These are phyloP conservation scores for Kwoniella dendrophila DNA, from an alignment of 768 basidiomycete genomes.

Conservation along the genomic window DNA sequence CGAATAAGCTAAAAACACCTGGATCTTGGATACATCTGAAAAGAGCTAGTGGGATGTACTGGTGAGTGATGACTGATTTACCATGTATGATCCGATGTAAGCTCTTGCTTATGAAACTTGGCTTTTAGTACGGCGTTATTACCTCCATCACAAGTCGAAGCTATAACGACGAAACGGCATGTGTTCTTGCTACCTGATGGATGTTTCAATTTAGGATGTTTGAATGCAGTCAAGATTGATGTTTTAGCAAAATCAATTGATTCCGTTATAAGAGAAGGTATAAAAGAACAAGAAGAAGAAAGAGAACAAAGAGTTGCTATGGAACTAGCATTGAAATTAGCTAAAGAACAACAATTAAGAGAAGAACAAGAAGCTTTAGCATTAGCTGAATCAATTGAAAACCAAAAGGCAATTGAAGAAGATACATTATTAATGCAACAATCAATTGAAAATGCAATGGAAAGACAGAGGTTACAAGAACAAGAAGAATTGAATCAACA, in stretches of 20 bases:
- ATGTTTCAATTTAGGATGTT: slow-evolving; percentile 52
- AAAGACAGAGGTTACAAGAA: slow-evolving; percentile 33
- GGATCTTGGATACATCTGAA: slow-evolving; percentile 95
- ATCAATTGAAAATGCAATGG: slow-evolving; percentile 41
- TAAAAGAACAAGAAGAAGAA: slow-evolving; percentile 40
- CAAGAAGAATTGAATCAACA: no score
- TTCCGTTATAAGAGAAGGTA: slow-evolving; percentile 41
- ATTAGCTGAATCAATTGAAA: slow-evolving; percentile 19
- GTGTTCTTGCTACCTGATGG: slow-evolving; percentile 53
- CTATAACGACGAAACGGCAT: slow-evolving; percentile 42
- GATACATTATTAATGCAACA: slow-evolving; percentile 35
- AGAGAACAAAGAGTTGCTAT: slow-evolving; percentile 36
- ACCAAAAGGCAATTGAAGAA: slow-evolving; percentile 23
- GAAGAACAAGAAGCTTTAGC: slow-evolving; percentile 44
- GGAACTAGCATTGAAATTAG: slow-evolving; percentile 43
- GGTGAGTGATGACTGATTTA: slow-evolving; percentile 60
- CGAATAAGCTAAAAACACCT: slow-evolving; percentile 79
- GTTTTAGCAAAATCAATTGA: slow-evolving; percentile 46
- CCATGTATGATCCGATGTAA: not conserved
- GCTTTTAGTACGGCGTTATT: slow-evolving; percentile 42
- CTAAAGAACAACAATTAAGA: slow-evolving; percentile 36
- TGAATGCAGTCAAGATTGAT: slow-evolving; percentile 52
- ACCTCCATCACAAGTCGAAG: slow-evolving; percentile 34
- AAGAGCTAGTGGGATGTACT: slow-evolving; percentile 97
- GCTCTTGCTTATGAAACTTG: slow-evolving; percentile 4